phyloP scores from a whole-genome alignment of 768 basidiomycete genomes.

The Cyathus striatus region DNA sequence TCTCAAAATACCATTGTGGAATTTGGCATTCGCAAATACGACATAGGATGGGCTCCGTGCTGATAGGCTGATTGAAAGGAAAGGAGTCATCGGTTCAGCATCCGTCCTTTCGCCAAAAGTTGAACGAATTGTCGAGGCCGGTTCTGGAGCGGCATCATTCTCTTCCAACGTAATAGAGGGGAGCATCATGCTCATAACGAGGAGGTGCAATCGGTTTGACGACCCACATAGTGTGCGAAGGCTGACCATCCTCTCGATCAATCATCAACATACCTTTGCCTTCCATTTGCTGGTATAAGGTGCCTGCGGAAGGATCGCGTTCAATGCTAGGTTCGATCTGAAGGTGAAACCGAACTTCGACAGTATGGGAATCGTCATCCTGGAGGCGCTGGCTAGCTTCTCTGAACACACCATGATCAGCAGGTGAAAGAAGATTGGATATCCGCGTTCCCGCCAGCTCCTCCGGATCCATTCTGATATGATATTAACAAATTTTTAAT shows the following conservation, averaged over 20 bases:
- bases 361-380: constrained; percentile 89
- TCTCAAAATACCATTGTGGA: constrained; percentile 99
- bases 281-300: constrained; percentile 83
- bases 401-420: constrained; percentile 78
- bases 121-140: constrained; percentile 33
- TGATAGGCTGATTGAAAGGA: constrained; percentile 74
- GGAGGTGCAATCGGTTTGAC: constrained; percentile 77
- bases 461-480: constrained; percentile 72
- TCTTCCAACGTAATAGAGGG: constrained; percentile 55
- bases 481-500: not conserved
- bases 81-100: constrained; percentile 57
- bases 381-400: constrained; percentile 82
- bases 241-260: constrained; percentile 81
- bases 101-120: constrained; percentile 26
- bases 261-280: constrained; percentile 99
- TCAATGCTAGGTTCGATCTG: constrained; percentile 63
- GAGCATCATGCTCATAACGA: constrained; percentile 62
- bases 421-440: constrained; percentile 72
- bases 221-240: constrained; percentile 98
- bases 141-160: constrained; percentile 37
- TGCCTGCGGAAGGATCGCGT: constrained; percentile 46
- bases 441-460: constrained; percentile 76
- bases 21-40: constrained; percentile 97
- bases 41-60: constrained; percentile 81
- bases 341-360: constrained; percentile 88